These are phyloP conservation scores for Edaphochlamys debaryana DNA, from an alignment of 139 green algal species.

Conservation along the genomic window DNA sequence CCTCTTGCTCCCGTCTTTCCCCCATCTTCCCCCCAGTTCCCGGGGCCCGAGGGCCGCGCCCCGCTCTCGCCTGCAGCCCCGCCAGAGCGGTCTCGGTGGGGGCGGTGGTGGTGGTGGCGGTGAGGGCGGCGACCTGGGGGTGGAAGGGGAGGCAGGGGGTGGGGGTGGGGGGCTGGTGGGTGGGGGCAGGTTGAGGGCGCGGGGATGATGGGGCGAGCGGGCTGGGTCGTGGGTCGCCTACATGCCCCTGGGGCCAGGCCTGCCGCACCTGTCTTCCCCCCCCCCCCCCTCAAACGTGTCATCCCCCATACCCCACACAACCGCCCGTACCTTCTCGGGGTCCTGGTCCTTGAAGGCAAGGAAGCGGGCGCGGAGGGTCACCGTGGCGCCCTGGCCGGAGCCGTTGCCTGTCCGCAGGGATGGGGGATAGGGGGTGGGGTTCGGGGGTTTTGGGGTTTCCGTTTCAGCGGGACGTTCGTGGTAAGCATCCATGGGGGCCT, in stretches of 20 bases:
- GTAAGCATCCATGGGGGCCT: no score
- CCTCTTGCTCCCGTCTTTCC: neutral
- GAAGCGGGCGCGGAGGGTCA: neutral
- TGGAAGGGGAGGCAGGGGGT: no score
- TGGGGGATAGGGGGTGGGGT: no score
- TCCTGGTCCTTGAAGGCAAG: conserved; percentile 16
- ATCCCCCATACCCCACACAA: no score
- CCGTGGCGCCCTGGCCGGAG: conserved; percentile 17
- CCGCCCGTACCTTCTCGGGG: conserved; percentile 14
- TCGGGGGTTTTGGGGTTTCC: neutral
- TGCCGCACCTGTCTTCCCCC: no score
- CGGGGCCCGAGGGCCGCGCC: neutral
- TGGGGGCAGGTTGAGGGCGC: no score
- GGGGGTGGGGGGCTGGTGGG: no score
- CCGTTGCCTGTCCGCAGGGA: neutral
- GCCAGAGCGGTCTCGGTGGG: conserved; percentile 25
- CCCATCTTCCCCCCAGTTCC: neutral
- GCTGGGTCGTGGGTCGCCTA: no score
- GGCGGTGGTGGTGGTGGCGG: neutral
- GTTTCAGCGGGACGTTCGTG: neutral
- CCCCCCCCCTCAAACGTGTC: no score
- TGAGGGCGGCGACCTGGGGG: no score
- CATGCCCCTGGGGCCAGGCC: no score
- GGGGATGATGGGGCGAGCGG: no score
- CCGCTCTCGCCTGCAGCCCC: conserved; percentile 36